Evolutionary conservation across 352 stramenopile genomes (phyloP).

Genomic region (Phytophthora kernoviae): DNA sequence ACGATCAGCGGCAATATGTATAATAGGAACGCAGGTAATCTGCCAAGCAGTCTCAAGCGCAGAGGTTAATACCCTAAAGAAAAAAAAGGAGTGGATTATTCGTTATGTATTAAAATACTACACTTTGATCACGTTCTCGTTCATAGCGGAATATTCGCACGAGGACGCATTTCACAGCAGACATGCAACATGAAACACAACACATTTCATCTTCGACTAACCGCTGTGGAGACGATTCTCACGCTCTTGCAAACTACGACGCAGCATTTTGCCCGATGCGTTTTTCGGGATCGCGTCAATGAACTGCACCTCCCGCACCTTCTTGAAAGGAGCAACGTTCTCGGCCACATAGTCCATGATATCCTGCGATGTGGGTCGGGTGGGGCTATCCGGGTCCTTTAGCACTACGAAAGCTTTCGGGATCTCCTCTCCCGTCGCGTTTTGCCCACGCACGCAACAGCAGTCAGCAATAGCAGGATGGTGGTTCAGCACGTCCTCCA

Average conservation of each 20-base stretch:
- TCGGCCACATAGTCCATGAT: slow-evolving; percentile 87
- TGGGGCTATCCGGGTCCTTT: slow-evolving; percentile 38
- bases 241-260: slow-evolving; percentile 65
- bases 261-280: slow-evolving; percentile 91
- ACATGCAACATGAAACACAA: neutral
- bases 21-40: too few species aligned
- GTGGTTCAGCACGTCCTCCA: slow-evolving; percentile 91
- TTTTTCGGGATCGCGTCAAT: slow-evolving; percentile 91
- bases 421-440: slow-evolving; percentile 85
- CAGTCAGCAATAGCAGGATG: slow-evolving; percentile 81
- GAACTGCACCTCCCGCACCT: slow-evolving; percentile 88
- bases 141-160: neutral
- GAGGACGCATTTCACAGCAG: neutral
- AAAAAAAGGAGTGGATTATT: too few species aligned
- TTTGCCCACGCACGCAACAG: slow-evolving; percentile 61
- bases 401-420: slow-evolving; percentile 91
- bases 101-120: too few species aligned
- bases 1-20: too few species aligned
- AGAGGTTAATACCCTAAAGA: too few species aligned
- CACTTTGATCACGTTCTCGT: too few species aligned
- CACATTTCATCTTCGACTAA: neutral
- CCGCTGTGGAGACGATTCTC: slow-evolving; percentile 34
- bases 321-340: slow-evolving; percentile 87
- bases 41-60: too few species aligned
- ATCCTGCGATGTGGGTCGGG: slow-evolving; percentile 59